These are phyloP conservation scores for Yamadazyma diospyri DNA, from an alignment of 1,139 yeast species.

Conservation along the genomic window DNA sequence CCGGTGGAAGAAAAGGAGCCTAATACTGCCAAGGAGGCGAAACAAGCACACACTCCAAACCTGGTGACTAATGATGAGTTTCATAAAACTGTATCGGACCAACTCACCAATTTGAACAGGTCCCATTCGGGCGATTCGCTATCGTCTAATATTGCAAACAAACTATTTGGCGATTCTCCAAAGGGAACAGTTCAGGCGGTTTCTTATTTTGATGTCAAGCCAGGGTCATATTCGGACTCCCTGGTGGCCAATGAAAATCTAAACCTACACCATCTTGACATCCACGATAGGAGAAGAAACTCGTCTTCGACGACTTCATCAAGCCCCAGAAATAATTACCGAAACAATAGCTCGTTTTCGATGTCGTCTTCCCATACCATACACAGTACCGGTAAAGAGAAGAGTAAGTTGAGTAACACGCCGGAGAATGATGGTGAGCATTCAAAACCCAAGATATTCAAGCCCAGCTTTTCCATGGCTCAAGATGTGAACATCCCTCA, in stretches of 20 bases:
- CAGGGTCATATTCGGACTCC: conserved; percentile 1
- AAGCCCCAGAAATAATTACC: conserved; percentile 8
- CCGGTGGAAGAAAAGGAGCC: conserved; percentile 1
- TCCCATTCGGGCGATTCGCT: conserved; percentile 9
- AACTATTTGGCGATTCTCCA: conserved; percentile 6
- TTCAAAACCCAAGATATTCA: conserved; percentile 13
- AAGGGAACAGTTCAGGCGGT: background rate
- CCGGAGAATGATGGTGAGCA: conserved; percentile 6
- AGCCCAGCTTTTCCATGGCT: conserved; percentile 15
- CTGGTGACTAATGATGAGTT: conserved; percentile 2
- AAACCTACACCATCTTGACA: conserved; percentile 1
- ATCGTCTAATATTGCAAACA: conserved; percentile 11
- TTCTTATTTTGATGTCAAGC: conserved; percentile 6
- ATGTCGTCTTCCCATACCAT: conserved; percentile 14
- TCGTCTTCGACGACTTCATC: conserved; percentile 14
- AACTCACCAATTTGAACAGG: conserved; percentile 7
- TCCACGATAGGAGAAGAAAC: conserved; percentile 10
- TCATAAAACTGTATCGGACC: conserved; percentile 6
- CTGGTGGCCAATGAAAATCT: conserved; percentile 1
- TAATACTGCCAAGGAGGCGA: background rate
- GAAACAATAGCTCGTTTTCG: conserved; percentile 15
- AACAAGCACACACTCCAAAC: background rate
- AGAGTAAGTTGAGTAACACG: conserved; percentile 5
- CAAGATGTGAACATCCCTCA: conserved; percentile 12
- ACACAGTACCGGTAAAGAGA: conserved; percentile 9